Evolutionary conservation across 192 early-diverging fungal genomes (phyloP).

Genomic region (Backusella tuberculispora): DNA sequence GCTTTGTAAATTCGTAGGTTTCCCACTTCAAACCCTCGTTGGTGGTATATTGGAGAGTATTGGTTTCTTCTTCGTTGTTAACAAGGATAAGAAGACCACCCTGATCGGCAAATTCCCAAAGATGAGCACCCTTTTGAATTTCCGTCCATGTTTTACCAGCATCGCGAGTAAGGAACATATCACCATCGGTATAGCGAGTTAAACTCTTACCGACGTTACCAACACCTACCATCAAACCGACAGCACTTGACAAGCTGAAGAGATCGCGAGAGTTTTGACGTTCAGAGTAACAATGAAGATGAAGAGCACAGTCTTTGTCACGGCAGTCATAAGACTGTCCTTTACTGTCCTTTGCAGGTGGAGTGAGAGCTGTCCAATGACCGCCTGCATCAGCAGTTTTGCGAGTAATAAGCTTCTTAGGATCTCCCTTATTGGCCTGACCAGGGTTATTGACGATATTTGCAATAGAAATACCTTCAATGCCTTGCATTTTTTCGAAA

Average conservation of each 20-base stretch:
- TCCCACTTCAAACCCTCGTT: conserved; percentile 81
- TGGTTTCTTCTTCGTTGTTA: conserved; percentile 76
- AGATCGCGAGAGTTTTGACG: conserved; percentile 73
- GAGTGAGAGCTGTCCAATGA: conserved; percentile 62
- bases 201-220: conserved; percentile 86
- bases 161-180: conserved; percentile 88
- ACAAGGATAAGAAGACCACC: conserved; percentile 87
- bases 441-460: conserved; percentile 77
- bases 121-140: conserved; percentile 83
- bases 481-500: conserved; percentile 89
- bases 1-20: conserved; percentile 48
- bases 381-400: conserved; percentile 87
- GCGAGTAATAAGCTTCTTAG: conserved; percentile 66
- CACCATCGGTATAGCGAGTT: conserved; percentile 64
- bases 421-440: conserved; percentile 52
- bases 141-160: conserved; percentile 87
- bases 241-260: conserved; percentile 81
- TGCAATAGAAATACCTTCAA: conserved; percentile 84
- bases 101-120: conserved; percentile 94
- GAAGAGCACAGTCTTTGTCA: conserved; percentile 62
- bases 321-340: conserved; percentile 38
- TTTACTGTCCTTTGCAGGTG: conserved; percentile 52
- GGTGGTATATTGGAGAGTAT: conserved; percentile 66
- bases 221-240: conserved; percentile 88
- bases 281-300: conserved; percentile 90